phyloP scores from a whole-genome alignment of 441 rosid species.

The Populus hybrid region DNA sequence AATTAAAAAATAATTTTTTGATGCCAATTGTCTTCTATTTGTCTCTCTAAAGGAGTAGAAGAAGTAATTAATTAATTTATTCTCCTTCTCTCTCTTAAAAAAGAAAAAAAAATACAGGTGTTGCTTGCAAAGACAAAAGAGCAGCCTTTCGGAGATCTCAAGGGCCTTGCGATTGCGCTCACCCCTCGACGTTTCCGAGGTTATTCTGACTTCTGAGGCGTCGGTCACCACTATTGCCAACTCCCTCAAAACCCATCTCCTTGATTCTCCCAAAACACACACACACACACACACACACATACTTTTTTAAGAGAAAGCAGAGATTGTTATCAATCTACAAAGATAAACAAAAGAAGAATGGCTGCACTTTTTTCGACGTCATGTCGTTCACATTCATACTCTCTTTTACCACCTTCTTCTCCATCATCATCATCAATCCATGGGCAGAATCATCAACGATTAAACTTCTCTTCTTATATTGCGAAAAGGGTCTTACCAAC shows the following conservation, averaged over 20 bases:
- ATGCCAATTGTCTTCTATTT: background rate
- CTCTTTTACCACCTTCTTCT: constrained; percentile 32
- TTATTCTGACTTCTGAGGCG: background rate
- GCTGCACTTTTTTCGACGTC: constrained; percentile 51
- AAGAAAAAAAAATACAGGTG: background rate
- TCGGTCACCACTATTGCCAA: background rate
- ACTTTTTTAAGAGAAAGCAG: background rate
- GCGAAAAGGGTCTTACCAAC: constrained; percentile 31
- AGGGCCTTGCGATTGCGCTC: constrained; percentile 26
- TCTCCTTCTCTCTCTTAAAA: background rate
- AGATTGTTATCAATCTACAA: background rate
- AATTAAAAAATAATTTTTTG: background rate
- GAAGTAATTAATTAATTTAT: background rate
- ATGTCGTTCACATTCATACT: constrained; percentile 28
- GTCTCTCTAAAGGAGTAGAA: too few species aligned
- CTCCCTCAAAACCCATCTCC: background rate
- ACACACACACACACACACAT: too few species aligned
- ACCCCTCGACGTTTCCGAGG: constrained; percentile 60
- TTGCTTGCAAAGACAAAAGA: background rate
- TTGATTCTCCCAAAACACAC: background rate
- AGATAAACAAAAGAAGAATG: constrained; percentile 32
- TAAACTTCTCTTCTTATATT: constrained; percentile 35
- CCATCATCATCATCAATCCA: constrained; percentile 24
- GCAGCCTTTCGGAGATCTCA: constrained; percentile 78
- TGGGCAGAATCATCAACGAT: constrained; percentile 27